Conservation (phyloP, 805 yeast species). For the Barnettozyma wickerhamii region DNA sequence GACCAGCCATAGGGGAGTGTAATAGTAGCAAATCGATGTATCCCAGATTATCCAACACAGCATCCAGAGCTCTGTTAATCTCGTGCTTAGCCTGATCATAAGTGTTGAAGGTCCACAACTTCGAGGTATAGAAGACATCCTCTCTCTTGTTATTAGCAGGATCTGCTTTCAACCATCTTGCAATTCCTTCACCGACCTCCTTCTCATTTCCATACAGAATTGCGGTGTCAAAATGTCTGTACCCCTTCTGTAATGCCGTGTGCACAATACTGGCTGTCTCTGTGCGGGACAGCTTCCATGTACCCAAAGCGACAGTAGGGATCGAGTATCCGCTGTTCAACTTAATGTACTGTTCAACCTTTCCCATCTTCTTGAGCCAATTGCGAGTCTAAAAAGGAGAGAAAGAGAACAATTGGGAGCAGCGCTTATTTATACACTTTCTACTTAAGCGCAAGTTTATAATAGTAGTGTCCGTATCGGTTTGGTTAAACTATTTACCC, state of each 20-base stretch:
- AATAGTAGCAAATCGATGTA: conserved; percentile 72
- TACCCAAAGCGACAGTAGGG: conserved; percentile 56
- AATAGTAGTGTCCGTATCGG: too few relatives aligned
- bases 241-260: conserved; percentile 59
- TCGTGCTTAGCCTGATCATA: conserved; percentile 54
- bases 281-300: conserved; percentile 38
- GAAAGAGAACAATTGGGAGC: too few relatives aligned
- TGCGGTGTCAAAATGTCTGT: conserved; percentile 75
- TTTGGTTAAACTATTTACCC: too few relatives aligned
- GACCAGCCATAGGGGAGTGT: conserved; percentile 57
- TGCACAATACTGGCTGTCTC: conserved; percentile 42
- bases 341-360: conserved; percentile 12
- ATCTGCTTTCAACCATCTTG: conserved; percentile 44
- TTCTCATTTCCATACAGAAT: conserved; percentile 59
- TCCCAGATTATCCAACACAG: conserved; percentile 46
- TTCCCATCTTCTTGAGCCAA: not conserved
- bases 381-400: not conserved
- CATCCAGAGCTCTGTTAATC: conserved; percentile 47
- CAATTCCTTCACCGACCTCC: conserved; percentile 57
- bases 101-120: conserved; percentile 54
- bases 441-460: too few relatives aligned
- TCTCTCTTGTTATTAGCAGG: conserved; percentile 40
- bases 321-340: conserved; percentile 52
- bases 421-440: too few relatives aligned
- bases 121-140: conserved; percentile 63